Conservation (phyloP, 148 eudicot genomes). For the Heliamphora exappendiculata region DNA sequence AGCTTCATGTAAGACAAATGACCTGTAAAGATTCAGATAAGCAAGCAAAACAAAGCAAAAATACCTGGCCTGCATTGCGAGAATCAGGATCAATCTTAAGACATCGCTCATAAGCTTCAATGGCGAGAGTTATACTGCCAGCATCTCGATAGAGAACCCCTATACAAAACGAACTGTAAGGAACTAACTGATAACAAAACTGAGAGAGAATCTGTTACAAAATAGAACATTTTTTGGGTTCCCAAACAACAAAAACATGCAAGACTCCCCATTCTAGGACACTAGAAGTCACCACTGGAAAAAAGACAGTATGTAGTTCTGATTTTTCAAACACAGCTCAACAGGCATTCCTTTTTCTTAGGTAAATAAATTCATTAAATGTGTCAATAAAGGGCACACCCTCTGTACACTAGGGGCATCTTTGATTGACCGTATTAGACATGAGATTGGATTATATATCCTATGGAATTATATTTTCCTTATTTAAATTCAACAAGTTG, state of each 20-base stretch:
- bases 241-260: neutral
- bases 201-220: conserved; percentile 4
- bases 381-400: neutral
- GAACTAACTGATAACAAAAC: neutral
- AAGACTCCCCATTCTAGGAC: neutral
- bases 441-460: too few species aligned
- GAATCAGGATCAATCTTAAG: conserved; percentile 99
- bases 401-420: neutral
- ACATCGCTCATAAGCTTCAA: conserved; percentile 98
- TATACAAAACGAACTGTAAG: conserved; percentile 19
- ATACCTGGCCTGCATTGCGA: conserved; percentile 98
- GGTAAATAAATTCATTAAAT: neutral
- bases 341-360: neutral
- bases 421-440: too few species aligned
- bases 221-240: neutral
- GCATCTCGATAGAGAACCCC: conserved; percentile 99
- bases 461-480: too few species aligned
- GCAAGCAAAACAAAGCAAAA: neutral
- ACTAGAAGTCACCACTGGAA: neutral
- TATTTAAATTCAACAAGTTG: too few species aligned
- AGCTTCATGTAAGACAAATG: neutral
- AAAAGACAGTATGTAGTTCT: neutral
- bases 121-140: conserved; percentile 81
- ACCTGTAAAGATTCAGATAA: conserved; percentile 1
- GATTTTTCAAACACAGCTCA: neutral